These are phyloP conservation scores for Ophiostoma sp. DNA, from an alignment of 2,329 filamentous ascomycete species.

Conservation along the genomic window DNA sequence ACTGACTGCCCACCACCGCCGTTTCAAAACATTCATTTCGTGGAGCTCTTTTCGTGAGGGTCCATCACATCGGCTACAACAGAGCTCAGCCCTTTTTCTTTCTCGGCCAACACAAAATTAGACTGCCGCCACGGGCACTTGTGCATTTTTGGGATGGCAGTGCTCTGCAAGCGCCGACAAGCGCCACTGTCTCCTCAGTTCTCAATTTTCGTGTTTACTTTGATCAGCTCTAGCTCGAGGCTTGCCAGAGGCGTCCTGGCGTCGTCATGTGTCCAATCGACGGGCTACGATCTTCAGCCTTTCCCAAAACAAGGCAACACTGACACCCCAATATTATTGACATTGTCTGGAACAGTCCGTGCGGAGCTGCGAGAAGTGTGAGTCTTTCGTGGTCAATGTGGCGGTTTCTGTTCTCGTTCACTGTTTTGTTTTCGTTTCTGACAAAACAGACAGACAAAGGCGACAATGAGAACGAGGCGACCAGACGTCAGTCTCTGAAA, in stretches of 20 bases:
- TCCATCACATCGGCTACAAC: not conserved
- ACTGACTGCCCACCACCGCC: not conserved
- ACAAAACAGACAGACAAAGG: not conserved
- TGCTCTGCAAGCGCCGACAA: not conserved
- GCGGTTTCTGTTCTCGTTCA: not conserved
- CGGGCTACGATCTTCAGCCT: not conserved
- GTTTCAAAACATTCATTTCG: not conserved
- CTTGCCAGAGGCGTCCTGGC: not conserved
- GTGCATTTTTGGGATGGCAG: not conserved
- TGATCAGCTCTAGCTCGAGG: not conserved
- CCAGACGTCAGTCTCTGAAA: not conserved
- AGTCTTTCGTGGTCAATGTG: not conserved
- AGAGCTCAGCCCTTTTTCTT: not conserved
- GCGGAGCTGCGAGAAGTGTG: not conserved
- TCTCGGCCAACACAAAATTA: not conserved
- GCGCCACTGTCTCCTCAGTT: not conserved
- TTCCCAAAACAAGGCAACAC: not conserved
- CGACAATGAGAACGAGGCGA: not conserved
- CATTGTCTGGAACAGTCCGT: not conserved
- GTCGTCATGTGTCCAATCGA: not conserved
- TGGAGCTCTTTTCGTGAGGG: too few species aligned
- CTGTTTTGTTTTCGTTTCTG: not conserved
- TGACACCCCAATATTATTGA: not conserved
- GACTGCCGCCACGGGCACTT: constrained; percentile 5
- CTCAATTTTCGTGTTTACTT: not conserved